Evolutionary conservation across 495 filamentous ascomycete genomes (phyloP).

Genomic region (Endocarpon pusillum): DNA sequence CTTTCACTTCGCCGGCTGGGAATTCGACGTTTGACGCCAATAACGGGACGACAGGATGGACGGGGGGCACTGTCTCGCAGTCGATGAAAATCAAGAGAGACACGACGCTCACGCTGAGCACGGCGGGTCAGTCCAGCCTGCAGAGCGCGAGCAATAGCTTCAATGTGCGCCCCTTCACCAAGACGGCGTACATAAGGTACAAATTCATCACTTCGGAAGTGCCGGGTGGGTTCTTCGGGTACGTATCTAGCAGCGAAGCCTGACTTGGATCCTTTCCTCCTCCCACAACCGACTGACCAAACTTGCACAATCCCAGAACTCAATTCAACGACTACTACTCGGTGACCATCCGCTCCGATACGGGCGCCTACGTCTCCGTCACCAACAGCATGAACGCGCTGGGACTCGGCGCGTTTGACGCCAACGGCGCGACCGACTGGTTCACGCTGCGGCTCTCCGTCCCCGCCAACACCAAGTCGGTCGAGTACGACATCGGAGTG

Average conservation of each 20-base stretch:
- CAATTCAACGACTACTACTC: constrained; percentile 1
- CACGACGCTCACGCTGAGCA: not conserved
- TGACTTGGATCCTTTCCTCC: not conserved
- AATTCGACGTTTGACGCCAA: not conserved
- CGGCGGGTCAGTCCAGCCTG: not conserved
- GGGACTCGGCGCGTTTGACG: not conserved
- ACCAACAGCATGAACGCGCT: not conserved
- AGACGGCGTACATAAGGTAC: not conserved
- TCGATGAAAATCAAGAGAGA: not conserved
- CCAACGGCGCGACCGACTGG: not conserved
- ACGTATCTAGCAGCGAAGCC: not conserved
- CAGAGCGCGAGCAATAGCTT: not conserved
- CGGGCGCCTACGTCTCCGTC: not conserved
- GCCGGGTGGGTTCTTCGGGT: not conserved
- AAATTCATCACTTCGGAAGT: constrained; percentile 1
- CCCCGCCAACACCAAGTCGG: not conserved
- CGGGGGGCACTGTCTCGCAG: not conserved
- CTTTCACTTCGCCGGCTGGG: not conserved
- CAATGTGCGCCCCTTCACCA: not conserved
- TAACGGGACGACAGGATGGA: not conserved
- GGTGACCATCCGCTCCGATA: not conserved
- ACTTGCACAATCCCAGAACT: not conserved
- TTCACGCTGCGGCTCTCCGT: not conserved
- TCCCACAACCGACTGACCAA: not conserved
- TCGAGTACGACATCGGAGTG: not conserved